These are phyloP conservation scores for Myxozyma nipponensis DNA, from an alignment of 805 yeast species.

Conservation along the genomic window DNA sequence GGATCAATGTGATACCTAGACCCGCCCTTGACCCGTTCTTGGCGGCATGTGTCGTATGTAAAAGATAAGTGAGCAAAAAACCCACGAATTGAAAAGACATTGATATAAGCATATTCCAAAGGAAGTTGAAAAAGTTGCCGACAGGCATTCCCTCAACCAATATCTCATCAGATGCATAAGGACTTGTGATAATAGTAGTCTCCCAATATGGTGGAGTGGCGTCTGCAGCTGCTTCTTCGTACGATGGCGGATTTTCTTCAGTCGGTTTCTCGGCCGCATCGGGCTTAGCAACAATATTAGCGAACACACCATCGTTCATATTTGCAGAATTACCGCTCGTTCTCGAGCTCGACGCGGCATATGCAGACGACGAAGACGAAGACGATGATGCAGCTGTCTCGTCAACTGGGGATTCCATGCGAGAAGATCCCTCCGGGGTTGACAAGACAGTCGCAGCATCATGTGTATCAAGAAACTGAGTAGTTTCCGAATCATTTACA, in stretches of 20 bases:
- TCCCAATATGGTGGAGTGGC: conserved; percentile 98
- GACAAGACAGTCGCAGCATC: background rate
- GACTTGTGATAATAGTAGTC: conserved; percentile 74
- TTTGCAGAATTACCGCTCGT: conserved; percentile 5
- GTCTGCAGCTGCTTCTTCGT: conserved; percentile 93
- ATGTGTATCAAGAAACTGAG: background rate
- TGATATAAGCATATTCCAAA: conserved; percentile 87
- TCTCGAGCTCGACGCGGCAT: conserved; percentile 2
- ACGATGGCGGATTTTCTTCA: conserved; percentile 42
- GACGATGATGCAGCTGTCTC: conserved; percentile 6
- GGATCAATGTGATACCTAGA: conserved; percentile 75
- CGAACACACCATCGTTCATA: conserved; percentile 80
- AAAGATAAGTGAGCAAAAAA: conserved; percentile 78
- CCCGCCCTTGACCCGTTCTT: conserved; percentile 94
- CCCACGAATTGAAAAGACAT: conserved; percentile 94
- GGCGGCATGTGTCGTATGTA: conserved; percentile 96
- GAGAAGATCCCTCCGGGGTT: background rate
- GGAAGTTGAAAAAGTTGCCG: conserved; percentile 79
- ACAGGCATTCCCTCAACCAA: conserved; percentile 95
- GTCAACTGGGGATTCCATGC: conserved; percentile 1
- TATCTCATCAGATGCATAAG: conserved; percentile 72
- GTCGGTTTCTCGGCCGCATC: conserved; percentile 42
- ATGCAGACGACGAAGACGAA: conserved; percentile 9
- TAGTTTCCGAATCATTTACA: background rate
- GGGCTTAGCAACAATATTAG: conserved; percentile 88